Percentiles rank a stretch among this genome's conserved stretches.
Evolutionary conservation across 768 basidiomycete species (phyloP).

Genomic region (Phanerodontia chrysosporium): DNA sequence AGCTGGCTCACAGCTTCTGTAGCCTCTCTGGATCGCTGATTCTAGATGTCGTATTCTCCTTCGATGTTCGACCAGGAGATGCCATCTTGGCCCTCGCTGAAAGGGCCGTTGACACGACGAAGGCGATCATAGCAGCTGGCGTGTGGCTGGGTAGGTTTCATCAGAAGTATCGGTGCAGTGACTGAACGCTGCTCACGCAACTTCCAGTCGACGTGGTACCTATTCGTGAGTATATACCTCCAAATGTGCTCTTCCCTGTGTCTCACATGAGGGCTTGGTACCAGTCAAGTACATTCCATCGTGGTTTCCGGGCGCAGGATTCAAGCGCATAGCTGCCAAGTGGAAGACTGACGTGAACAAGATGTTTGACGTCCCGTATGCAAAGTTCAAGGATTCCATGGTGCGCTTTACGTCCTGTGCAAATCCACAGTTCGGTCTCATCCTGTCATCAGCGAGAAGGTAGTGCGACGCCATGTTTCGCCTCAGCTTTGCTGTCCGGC

Average conservation of each 20-base stretch:
- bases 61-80: slow-evolving; percentile 1
- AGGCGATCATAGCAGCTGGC: not conserved
- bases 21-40: slow-evolving; percentile 5
- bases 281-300: not conserved
- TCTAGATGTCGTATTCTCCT: slow-evolving; percentile 7
- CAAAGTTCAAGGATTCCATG: slow-evolving; percentile 39
- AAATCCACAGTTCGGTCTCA: too few relatives aligned
- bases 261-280: too few relatives aligned
- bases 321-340: slow-evolving; percentile 39
- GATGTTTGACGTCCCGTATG: slow-evolving; percentile 62
- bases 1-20: not conserved
- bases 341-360: slow-evolving; percentile 65
- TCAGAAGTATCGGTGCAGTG: too few relatives aligned
- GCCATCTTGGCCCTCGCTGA: not conserved
- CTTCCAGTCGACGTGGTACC: slow-evolving; percentile 5
- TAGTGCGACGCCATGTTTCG: too few relatives aligned
- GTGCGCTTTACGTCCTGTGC: too few relatives aligned
- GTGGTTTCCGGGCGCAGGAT: slow-evolving; percentile 3
- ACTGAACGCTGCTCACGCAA: not conserved
- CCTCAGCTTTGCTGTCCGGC: not conserved
- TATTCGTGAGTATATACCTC: slow-evolving; percentile 1
- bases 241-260: too few relatives aligned
- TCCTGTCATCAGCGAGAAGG: too few relatives aligned
- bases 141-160: not conserved
- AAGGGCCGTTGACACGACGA: not conserved